Base-by-base conservation (phyloP, 139 green algal species). In the Haematococcus lacustris region DNA sequence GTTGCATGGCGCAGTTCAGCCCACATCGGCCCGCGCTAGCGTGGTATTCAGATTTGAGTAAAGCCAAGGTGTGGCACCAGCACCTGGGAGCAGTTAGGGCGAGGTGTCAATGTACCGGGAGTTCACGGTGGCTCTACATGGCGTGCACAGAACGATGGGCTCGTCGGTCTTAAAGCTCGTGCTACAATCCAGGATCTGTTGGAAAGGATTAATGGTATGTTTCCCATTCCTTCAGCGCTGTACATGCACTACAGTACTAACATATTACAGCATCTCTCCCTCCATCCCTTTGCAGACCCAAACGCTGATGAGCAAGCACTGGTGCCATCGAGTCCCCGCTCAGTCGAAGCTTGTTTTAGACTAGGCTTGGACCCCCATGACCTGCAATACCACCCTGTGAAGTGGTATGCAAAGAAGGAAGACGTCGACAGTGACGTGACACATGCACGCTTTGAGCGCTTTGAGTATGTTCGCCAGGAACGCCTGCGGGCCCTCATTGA, bases 281-380 rank as follows among this genome's bases (percentile, higher is more conserved):
- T 39, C 57, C 1, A n/a, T 37, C 43, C 39, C 35, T 78, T 2
- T 34, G 75, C 82, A 84, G 86, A 93, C 69, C 76, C 80, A 4
- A 85, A 68, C 32, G 65, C 73, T 5, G 66, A 65, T 3, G 77
- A 82, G 38, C 70, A 40, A 21, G 39, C 76, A 3, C 78, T 90
- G 38, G 82, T 91, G 35, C 89, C 88, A 50, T 91, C 82, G 43
- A 92, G 82, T 71, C 90, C 91, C 0, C 84, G 89, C 30, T 93
- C 85, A 21, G 82, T 95, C 9, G 85, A 97, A 71, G 89, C 92
- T 0, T 97, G 88, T 80, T 87, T 94, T 60, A 70, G 85, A 0
- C 66, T 94, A 25, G 92, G 92, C 33, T 87, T 96, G 60, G 92
- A 97, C 80, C 92, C 91, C 3, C 38, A 83, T 26, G 83, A 90